Evolutionary conservation across 2,329 filamentous ascomycete genomes (phyloP).

Genomic region (Diaporthe nobilis): DNA sequence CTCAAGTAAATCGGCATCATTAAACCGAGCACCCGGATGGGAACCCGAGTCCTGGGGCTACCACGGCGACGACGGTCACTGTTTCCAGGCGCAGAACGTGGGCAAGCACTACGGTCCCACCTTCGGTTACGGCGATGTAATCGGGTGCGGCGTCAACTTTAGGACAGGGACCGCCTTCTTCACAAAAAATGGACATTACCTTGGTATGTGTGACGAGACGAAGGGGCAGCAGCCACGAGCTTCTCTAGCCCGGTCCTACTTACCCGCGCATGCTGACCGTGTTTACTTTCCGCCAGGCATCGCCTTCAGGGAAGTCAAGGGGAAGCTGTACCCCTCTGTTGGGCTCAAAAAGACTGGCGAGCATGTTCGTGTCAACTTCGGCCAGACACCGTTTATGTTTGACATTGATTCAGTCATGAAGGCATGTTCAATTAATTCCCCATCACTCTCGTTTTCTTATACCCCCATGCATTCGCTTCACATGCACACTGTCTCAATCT

Average conservation of each 20-base stretch:
- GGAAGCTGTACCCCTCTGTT: conserved; percentile 76
- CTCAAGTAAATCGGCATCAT: conserved; percentile 65
- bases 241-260: background rate
- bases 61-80: conserved; percentile 77
- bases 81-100: conserved; percentile 68
- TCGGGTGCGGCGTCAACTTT: conserved; percentile 78
- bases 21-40: conserved; percentile 74
- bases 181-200: conserved; percentile 73
- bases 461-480: background rate
- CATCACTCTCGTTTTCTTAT: conserved; percentile 21
- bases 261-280: conserved; percentile 46
- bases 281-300: conserved; percentile 63
- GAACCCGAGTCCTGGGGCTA: conserved; percentile 79
- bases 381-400: conserved; percentile 84
- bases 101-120: conserved; percentile 71
- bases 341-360: conserved; percentile 77
- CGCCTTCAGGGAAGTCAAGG: conserved; percentile 77
- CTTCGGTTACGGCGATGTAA: conserved; percentile 69
- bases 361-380: conserved; percentile 75
- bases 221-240: conserved; percentile 35
- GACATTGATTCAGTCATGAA: conserved; percentile 91
- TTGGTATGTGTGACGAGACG: conserved; percentile 60
- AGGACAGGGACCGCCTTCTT: conserved; percentile 76
- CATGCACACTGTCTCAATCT: background rate
- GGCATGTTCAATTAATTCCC: conserved; percentile 62